These are phyloP conservation scores for Cylindrotheca fusiformis DNA, from an alignment of 108 stramenopile genomes.

Conservation along the genomic window DNA sequence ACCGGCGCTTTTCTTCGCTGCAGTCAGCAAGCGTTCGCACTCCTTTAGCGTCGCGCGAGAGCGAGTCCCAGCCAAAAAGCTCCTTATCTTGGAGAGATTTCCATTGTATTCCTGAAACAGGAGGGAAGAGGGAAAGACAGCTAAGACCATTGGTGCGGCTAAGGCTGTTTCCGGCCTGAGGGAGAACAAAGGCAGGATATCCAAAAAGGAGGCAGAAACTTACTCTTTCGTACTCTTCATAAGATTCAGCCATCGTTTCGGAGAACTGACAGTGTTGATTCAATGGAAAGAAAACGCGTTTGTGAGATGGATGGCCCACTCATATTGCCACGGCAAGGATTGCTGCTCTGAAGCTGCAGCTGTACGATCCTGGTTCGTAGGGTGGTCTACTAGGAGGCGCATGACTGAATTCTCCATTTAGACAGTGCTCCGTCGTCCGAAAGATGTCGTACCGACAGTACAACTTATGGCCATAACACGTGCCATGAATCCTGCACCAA, in stretches of 20 bases:
- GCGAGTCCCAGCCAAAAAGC: conserved; percentile 55
- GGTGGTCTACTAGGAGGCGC: too few species aligned
- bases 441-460: too few species aligned
- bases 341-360: too few species aligned
- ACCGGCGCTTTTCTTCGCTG: conserved; percentile 60
- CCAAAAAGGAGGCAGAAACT: conserved; percentile 5
- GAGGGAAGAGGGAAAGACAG: not conserved
- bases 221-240: conserved; percentile 64
- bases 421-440: too few species aligned
- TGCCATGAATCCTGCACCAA: too few species aligned
- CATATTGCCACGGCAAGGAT: too few species aligned
- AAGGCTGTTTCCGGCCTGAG: not conserved
- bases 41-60: conserved; percentile 41
- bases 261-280: too few species aligned
- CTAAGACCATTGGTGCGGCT: not conserved
- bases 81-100: conserved; percentile 58
- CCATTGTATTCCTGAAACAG: conserved; percentile 62
- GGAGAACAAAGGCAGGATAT: not conserved
- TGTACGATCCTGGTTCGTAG: too few species aligned
- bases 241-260: conserved; percentile 42
- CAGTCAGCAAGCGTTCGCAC: conserved; percentile 57
- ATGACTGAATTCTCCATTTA: too few species aligned
- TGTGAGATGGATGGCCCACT: too few species aligned
- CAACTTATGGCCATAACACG: too few species aligned
- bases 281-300: too few species aligned